Conservation (phyloP, 345 rosid species). For the Limnanthes douglasii region DNA sequence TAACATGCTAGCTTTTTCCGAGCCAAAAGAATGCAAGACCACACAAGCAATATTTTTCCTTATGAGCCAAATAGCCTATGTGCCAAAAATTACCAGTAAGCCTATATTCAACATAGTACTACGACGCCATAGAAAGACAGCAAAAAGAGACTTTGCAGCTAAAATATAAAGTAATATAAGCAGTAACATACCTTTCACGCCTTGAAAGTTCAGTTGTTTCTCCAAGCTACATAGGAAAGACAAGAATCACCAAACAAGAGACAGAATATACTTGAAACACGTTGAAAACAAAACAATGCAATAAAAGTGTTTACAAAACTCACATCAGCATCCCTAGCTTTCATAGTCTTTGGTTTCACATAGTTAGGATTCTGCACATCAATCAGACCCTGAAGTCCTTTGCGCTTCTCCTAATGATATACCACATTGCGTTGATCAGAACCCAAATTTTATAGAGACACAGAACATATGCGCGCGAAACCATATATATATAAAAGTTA, state of each 20-base stretch:
- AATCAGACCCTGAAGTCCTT: slow-evolving; percentile 71
- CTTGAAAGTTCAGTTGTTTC: slow-evolving; percentile 88
- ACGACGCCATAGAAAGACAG: neutral
- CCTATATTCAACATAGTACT: neutral
- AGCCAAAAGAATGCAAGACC: no score
- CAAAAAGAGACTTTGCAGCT: neutral
- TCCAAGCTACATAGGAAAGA: slow-evolving; percentile 27
- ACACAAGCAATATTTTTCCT: no score
- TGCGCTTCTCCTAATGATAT: slow-evolving; percentile 43
- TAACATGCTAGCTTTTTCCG: no score
- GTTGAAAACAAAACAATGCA: neutral
- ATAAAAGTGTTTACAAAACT: slow-evolving; percentile 9
- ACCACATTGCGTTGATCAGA: neutral
- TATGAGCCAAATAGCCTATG: no score
- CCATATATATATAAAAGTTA: neutral
- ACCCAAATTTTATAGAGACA: neutral
- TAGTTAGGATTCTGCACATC: slow-evolving; percentile 82
- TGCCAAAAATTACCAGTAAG: neutral
- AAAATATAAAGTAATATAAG: slow-evolving; percentile 1
- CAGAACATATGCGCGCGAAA: neutral
- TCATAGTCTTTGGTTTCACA: slow-evolving; percentile 51
- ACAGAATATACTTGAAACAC: no score
- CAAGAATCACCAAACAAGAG: no score
- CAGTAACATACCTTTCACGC: slow-evolving; percentile 72
- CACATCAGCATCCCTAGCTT: slow-evolving; percentile 68